Evolutionary conservation across 2,329 filamentous ascomycete genomes (phyloP), one percentile per base, ranked within the genome.

Genomic region (Cercospora canescens): DNA sequence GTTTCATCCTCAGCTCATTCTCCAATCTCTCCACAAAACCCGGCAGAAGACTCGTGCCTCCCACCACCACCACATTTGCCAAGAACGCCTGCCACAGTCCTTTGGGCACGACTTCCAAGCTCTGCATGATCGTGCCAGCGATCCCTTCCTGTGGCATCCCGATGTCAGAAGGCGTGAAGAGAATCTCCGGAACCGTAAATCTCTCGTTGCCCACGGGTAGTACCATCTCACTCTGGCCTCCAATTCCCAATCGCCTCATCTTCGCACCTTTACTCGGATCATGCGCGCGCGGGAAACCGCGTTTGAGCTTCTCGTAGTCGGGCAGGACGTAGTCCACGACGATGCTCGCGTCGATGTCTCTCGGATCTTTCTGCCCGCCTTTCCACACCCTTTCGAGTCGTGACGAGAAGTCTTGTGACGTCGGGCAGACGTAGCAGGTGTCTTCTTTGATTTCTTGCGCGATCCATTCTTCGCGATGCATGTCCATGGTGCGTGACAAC

Each of bases 391-490:
- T 86, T 69, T 98, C 94, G 37, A 99, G 85, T 72, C 97, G 92
- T 6, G 78, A 75, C 28, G 84, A 82, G 78, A 98, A 97, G 14
- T 69, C 60, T 28, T 54, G 64, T 1, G 69, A 64, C 48, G 62
- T 56, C 9, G 58, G 24, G 48, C 68, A 67, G 11, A 97, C 89
- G 73, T 91, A 98, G 76, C 92, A 96, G 0, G 91, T 89, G 4
- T 90, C 86, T 77, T 99, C 95, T 76, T 99, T 99, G 79, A 98
- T 94, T 78, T 97, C 92, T 74, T 97, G 97, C 76, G 97, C 93
- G 59, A 98, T 90, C 77, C 96, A 90, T 0, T 91, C 90, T 73
- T 99, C 95, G 77, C 96, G 94, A 68, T 95, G 89, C 88, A 99
- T 94, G 77, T 97, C 94, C 79, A 96, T 97, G 75, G 97, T 93